Conservation (phyloP, 352 stramenopile species). For the Halophytophthora batemanensis region DNA sequence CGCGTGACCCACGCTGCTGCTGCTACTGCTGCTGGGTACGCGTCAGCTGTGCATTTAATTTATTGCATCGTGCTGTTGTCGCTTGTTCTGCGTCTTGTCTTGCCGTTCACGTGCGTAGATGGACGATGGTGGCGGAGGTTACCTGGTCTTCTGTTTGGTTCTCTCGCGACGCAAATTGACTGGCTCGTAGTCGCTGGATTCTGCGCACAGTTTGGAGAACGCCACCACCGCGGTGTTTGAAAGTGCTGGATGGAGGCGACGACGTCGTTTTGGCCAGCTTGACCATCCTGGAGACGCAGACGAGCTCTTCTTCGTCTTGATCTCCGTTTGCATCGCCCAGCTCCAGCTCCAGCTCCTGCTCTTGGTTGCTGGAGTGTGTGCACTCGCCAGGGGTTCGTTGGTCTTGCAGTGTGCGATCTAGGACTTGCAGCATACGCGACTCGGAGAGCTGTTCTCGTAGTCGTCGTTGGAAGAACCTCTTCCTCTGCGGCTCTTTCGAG, state of each 20-base stretch:
- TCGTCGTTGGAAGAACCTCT: conserved; percentile 43
- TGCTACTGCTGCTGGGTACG: no score
- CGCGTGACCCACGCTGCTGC: conserved; percentile 8
- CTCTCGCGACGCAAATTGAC: conserved; percentile 12
- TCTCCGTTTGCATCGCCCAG: conserved; percentile 21
- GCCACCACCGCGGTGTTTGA: conserved; percentile 27
- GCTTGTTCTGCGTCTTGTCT: no score
- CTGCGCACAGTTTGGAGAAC: conserved; percentile 32
- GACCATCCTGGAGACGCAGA: conserved; percentile 75
- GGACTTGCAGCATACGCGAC: conserved; percentile 63
- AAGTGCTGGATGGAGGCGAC: conserved; percentile 2
- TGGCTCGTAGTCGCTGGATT: conserved; percentile 24
- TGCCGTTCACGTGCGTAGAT: no score
- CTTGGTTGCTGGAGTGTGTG: conserved; percentile 18
- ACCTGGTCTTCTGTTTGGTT: conserved; percentile 21
- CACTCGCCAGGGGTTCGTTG: background rate
- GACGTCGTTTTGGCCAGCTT: conserved; percentile 19
- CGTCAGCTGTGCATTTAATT: conserved; percentile 8
- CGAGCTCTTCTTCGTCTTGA: conserved; percentile 58
- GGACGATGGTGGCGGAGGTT: background rate
- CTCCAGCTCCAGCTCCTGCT: conserved; percentile 20
- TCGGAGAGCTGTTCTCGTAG: conserved; percentile 64
- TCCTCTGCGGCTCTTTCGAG: conserved; percentile 8
- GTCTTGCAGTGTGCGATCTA: conserved; percentile 46
- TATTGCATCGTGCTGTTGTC: no score